Base-by-base conservation (phyloP, 768 basidiomycete species). In the Melanogaster broomeanus region DNA sequence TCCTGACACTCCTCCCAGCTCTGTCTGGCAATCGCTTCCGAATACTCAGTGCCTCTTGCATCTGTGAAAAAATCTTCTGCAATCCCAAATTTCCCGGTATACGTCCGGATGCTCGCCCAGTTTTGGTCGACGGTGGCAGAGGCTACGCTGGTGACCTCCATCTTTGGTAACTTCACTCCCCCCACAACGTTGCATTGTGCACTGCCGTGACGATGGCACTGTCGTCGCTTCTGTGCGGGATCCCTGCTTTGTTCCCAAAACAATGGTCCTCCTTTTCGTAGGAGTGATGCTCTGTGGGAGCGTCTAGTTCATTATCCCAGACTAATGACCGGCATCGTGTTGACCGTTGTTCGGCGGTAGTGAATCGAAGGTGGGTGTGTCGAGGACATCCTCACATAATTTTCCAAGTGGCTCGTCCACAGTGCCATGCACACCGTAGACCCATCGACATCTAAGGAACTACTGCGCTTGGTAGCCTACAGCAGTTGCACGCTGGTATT, bases 381-480 rank as follows among this genome's bases (percentile, higher is more conserved):
- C 55, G 22, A 57, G 55, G n/a, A 55, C 45, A 19, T 57, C 46
- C 28, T 33, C 40, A 9, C 30, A 12, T 19, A 58, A 13, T 10
- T 28, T 8, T 1, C 33, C 22, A 24, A 38, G 25, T 12, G n/a
- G 9, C 25, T 31, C n/a, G 15, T 33, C 3, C 7, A 57, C 37
- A 9, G 44, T 19, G 10, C 57, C 57, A n/a, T 57, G 55, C 19
- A 58, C 35, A 15, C 55, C 50, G 38, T 52, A 52, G 11, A 58
- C 43, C 16, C 45, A 45, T 58, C 49, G 10, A 41, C n/a, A 15
- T 49, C 6, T 4, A 2, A 11, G 22, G 24, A 35, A 35, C 44
- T 45, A 10, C 38, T 37, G 19, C 57, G 55, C 35, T 30, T 44
- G 18, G 48, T 43, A 2, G 56, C 42, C 39, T 56, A 44, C 53